Conservation (phyloP, 2,329 filamentous ascomycete genomes). For the Aspergillus sp. region DNA sequence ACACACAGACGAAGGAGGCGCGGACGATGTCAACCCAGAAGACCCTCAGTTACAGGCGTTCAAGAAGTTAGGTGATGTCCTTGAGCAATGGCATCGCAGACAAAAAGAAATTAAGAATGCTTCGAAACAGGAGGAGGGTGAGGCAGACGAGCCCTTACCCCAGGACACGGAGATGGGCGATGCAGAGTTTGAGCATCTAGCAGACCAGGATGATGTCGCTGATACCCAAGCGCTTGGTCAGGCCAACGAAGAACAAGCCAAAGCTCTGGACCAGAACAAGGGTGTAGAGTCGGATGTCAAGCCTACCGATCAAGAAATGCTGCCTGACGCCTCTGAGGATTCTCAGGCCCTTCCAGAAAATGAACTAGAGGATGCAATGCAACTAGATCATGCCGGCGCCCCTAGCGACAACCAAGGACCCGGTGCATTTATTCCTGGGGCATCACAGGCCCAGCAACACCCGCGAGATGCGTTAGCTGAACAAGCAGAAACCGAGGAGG, state of each 20-base stretch:
- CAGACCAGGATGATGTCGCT: slow-evolving; percentile 75
- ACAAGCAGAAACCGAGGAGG: slow-evolving; percentile 46
- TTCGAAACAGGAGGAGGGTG: slow-evolving; percentile 52
- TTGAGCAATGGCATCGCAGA: slow-evolving; percentile 90
- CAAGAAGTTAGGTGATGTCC: slow-evolving; percentile 88
- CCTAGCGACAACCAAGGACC: slow-evolving; percentile 41
- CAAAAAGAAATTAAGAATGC: slow-evolving; percentile 76
- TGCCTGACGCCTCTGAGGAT: slow-evolving; percentile 54
- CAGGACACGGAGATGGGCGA: slow-evolving; percentile 70
- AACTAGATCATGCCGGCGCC: slow-evolving; percentile 34
- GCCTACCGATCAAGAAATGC: slow-evolving; percentile 54
- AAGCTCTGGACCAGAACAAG: slow-evolving; percentile 83
- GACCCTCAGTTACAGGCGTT: slow-evolving; percentile 67
- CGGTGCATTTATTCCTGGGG: slow-evolving; percentile 56
- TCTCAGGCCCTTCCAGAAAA: slow-evolving; percentile 41
- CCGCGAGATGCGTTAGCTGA: slow-evolving; percentile 32
- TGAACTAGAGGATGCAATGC: slow-evolving; percentile 49
- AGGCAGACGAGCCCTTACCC: slow-evolving; percentile 50
- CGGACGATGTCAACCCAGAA: slow-evolving; percentile 34
- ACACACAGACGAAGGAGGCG: slow-evolving; percentile 38
- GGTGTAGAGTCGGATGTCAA: slow-evolving; percentile 70
- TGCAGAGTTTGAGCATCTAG: slow-evolving; percentile 90
- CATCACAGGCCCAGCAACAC: slow-evolving; percentile 35
- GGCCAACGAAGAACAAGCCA: slow-evolving; percentile 82
- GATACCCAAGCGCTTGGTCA: slow-evolving; percentile 90